Percentiles rank a stretch among this genome's conserved stretches.
These are phyloP conservation scores for Phytophthora uliginosa DNA, from an alignment of 352 stramenopile species.

Conservation along the genomic window DNA sequence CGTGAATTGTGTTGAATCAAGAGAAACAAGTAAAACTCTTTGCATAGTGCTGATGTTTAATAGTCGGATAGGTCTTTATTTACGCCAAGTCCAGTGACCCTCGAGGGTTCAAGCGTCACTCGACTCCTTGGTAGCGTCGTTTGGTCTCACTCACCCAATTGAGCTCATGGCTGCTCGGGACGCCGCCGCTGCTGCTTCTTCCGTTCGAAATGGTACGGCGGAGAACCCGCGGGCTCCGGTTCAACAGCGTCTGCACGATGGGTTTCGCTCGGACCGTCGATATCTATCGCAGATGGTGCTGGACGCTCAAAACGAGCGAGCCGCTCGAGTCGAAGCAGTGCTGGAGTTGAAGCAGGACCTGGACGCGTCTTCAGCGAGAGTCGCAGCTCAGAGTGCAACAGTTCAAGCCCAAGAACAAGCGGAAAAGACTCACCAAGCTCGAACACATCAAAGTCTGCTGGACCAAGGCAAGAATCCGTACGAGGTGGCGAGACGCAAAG, in stretches of 20 bases:
- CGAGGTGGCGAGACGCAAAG: constrained; percentile 64
- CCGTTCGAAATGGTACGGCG: neutral
- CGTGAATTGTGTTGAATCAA: too few species aligned
- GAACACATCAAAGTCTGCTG: constrained; percentile 62
- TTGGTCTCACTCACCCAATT: neutral
- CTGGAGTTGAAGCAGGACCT: constrained; percentile 70
- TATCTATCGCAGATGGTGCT: constrained; percentile 63
- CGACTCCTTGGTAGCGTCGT: neutral
- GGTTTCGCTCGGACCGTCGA: constrained; percentile 53
- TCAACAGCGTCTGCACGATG: constrained; percentile 59
- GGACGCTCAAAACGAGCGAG: constrained; percentile 38
- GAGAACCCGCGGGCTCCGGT: constrained; percentile 34
- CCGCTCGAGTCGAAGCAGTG: constrained; percentile 56
- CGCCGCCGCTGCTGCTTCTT: neutral
- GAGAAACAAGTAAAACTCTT: too few species aligned
- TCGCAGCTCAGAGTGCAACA: constrained; percentile 59
- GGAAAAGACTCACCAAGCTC: constrained; percentile 41
- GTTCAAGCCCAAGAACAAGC: constrained; percentile 38
- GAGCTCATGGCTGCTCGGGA: constrained; percentile 18
- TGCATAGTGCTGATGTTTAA: too few species aligned
- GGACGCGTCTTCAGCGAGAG: constrained; percentile 51
- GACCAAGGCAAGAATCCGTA: constrained; percentile 84
- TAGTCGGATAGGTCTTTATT: too few species aligned
- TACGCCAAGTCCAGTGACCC: too few species aligned
- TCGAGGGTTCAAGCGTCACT: too few species aligned